Evolutionary conservation across 2,329 filamentous ascomycete species (phyloP), one percentile per base, ranked within the genome.

Genomic region (Leptographium lundbergii): DNA sequence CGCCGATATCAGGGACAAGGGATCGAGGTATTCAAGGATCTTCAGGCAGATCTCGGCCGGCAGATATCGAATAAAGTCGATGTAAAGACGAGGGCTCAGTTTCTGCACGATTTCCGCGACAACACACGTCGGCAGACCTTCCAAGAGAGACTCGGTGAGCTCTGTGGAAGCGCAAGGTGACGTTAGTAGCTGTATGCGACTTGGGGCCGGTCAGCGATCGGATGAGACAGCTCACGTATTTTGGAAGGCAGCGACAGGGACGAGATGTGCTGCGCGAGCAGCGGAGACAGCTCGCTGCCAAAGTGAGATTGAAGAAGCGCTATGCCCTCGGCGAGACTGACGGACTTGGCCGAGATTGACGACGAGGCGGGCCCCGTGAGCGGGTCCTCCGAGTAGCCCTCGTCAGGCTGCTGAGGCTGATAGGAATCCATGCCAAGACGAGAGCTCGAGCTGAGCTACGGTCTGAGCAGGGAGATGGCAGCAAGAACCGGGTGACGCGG

Each of bases 1-100:
- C 2, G 91, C 88, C 56, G 82, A 84, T 59, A 97, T 78, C 47
- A 99, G 77, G 0, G 91, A 94, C 32, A 84, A 71, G 0, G 91
- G 87, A 58, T 91, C 88, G 56, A 99, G 84, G 68, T 91, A 94
- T 19, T 87, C 86, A 51, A 99, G 85, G 52, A 97, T 87, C 67
- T 95, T 87, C 52, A 94, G 85, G 61, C 90, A 95, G 66, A 99
- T 88, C 70, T 99, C 94, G 29, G 89, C 84, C 0, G 94, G 94
- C 0, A 99, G 81, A 66, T 89, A 85, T 63, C 83, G 77, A 50
- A 96, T 84, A 58, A 96, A 96, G 72, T 99, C 89, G 73, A 96
- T 92, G 71, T 96, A 91, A 3, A 97, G 84, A 57, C 91, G 81
- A 4, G 91, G 89, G 62, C 86, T 88, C 22, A 96, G 75, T 63